Evolutionary conservation across 164 flowering plant species (phyloP), one percentile per base, ranked within the genome.

Genomic region (Vitis cinerea): DNA sequence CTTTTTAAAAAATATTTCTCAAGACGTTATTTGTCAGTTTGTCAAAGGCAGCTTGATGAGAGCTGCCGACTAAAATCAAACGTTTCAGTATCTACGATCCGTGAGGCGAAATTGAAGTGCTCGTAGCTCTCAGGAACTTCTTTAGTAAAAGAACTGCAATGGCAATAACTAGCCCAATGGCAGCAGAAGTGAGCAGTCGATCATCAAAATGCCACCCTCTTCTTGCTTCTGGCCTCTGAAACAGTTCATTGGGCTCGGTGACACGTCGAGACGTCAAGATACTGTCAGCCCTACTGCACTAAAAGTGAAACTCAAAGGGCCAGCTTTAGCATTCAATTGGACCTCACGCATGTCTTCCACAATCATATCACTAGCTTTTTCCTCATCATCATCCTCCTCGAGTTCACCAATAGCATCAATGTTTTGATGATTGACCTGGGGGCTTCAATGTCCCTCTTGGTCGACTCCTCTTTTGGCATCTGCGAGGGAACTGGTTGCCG

Each of bases 161-260:
- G n/a, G n/a, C n/a, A n/a, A n/a, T n/a, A n/a, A n/a, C n/a, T n/a
- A n/a, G n/a, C 44, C 94, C 99, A 44, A 93, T 67, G 31, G 97
- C 99, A 58, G 98, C 97, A 94, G 77, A 87, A 12, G 97, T 95
- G 74, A 95, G 87, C 67, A 91, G 63, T 9, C 94, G 87, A 76
- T 94, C 98, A 74, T 91, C 91, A n/a, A 83, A 81, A 8, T 74
- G 83, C 72, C 74, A 85, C 13, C 71, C 83, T 61, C 73, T 86
- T 77, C 78, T 77, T 2, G 61, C 60, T 58, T 74, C 79, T 10
- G 78, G 83, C 65, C 61, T 84, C 29, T 68, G 83, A 64, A 49
- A 52, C 53, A 63, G 64, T 62, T 74, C 87, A 76, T 23, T 58
- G 78, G 77, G 78, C 29, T 82, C 79, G 59, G 27, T 23, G 27